Evolutionary conservation across 2,329 filamentous ascomycete genomes (phyloP), one percentile per base, ranked within the genome.

Genomic region (Huntiella moniliformis): DNA sequence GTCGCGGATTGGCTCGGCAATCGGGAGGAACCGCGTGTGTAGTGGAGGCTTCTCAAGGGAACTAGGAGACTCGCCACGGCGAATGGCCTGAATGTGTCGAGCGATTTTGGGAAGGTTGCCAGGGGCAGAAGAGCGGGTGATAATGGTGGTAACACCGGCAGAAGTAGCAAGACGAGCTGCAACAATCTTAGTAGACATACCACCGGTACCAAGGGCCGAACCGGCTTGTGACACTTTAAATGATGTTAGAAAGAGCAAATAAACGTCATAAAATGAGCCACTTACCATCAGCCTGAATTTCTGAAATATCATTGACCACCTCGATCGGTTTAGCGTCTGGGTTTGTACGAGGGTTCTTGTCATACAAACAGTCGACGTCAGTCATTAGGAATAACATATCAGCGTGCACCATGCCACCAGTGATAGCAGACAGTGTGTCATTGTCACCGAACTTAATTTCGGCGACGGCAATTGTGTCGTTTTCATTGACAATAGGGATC

Each of bases 391-490:
- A 98, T 7, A 98, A 71, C 56, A 94, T 84, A 57, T 98, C 87
- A 43, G 91, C 91, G 56, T 94, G 85, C 15, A 96, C 83, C 86
- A 96, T 96, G 53, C 82, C 91, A 1, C 91, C 85, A 0, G 91
- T 94, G 54, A 98, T 95, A 48, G 91, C 91, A 10, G 86, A 94
- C 40, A 98, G 69, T 1, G 91, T 98, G 61, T 98, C 91, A 56
- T 98, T 98, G 67, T 98, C 91, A 53, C 91, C 91, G 58, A 98
- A 98, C 67, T 96, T 96, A 65, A 98, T 98, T 71, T 98, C 91
- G 38, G 88, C 83, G 53, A 98, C 91, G 17, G 87, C 85, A 46
- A 98, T 67, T 2, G 91, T 98, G 61, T 98, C 91, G 61, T 98
- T 98, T 64, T 98, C 91, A 57, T 98, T 98, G 52, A 98, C 91